These are phyloP conservation scores for Blastocystis sp. DNA, from an alignment of 352 stramenopile genomes.

Conservation along the genomic window DNA sequence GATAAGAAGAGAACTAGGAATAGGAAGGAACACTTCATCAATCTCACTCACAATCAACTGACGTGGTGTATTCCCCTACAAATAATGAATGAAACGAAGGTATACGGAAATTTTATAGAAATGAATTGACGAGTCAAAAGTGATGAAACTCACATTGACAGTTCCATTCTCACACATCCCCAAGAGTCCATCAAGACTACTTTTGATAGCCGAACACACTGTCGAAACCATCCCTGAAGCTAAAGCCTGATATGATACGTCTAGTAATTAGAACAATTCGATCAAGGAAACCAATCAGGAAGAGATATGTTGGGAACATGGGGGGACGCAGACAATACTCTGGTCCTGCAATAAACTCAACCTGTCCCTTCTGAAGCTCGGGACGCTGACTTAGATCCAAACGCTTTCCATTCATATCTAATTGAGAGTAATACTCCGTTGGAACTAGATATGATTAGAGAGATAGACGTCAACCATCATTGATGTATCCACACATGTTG, in stretches of 20 bases:
- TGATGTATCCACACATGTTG: constrained; percentile 80
- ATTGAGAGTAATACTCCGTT: constrained; percentile 92
- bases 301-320: constrained; percentile 18
- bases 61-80: not conserved
- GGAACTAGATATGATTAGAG: constrained; percentile 69
- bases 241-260: constrained; percentile 74
- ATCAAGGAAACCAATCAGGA: not conserved
- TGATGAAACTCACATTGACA: constrained; percentile 72
- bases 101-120: constrained; percentile 76
- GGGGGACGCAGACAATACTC: constrained; percentile 70
- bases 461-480: constrained; percentile 68
- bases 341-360: constrained; percentile 74
- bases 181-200: constrained; percentile 72
- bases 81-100: constrained; percentile 30
- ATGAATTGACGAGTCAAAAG: constrained; percentile 78
- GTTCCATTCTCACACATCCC: constrained; percentile 39
- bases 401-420: constrained; percentile 85
- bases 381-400: constrained; percentile 82
- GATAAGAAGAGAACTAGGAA: constrained; percentile 88
- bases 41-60: constrained; percentile 68
- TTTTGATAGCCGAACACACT: constrained; percentile 71
- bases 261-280: constrained; percentile 72
- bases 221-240: constrained; percentile 72
- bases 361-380: constrained; percentile 74
- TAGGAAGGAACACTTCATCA: constrained; percentile 78